phyloP scores from a whole-genome alignment of 2,329 filamentous ascomycete genomes.

The Fusarium begoniae region DNA sequence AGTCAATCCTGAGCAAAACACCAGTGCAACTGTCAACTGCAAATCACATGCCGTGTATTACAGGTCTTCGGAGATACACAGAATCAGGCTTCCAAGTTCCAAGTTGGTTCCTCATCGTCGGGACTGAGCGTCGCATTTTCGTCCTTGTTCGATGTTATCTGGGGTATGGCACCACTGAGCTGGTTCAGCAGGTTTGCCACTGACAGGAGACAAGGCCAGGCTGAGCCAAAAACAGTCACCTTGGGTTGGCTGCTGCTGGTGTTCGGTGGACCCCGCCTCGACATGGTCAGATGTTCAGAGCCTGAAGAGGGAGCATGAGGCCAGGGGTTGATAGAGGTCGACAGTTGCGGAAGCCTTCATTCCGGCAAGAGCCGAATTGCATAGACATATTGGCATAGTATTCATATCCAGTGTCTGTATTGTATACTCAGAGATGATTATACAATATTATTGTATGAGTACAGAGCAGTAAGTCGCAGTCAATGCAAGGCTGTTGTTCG shows the following conservation, averaged over 20 bases:
- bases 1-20: background rate
- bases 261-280: slow-evolving; percentile 32
- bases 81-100: background rate
- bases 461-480: background rate
- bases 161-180: slow-evolving; percentile 35
- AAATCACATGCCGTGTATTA: slow-evolving; percentile 8
- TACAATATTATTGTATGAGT: background rate
- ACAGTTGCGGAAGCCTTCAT: slow-evolving; percentile 7
- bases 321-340: slow-evolving; percentile 21
- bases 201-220: background rate
- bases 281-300: slow-evolving; percentile 33
- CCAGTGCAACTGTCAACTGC: background rate
- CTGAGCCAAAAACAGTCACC: background rate
- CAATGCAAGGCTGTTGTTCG: background rate
- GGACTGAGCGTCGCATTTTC: slow-evolving; percentile 20
- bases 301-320: slow-evolving; percentile 30
- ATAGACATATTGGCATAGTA: background rate
- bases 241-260: background rate
- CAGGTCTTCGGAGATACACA: background rate
- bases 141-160: slow-evolving; percentile 33
- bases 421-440: background rate
- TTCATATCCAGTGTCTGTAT: background rate
- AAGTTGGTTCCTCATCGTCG: background rate
- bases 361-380: slow-evolving; percentile 26
- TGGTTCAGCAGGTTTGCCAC: slow-evolving; percentile 21